Percentiles rank a stretch among this genome's conserved stretches.
Evolutionary conservation across 768 basidiomycete species (phyloP).

Genomic region (Tulasnella calospora): DNA sequence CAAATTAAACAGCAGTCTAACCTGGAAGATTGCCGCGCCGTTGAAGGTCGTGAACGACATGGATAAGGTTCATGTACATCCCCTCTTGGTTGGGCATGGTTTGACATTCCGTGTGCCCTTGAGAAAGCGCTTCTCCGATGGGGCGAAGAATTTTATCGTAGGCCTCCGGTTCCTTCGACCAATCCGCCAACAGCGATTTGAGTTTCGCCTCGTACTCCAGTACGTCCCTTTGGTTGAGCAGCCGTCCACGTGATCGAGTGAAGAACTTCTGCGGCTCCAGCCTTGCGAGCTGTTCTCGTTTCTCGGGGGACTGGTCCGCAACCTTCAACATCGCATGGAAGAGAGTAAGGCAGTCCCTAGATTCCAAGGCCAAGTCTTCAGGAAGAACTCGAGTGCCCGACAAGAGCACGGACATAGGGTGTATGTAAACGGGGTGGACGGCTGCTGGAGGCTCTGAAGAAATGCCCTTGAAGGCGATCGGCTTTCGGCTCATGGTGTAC

Average conservation of each 20-base stretch:
- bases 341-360: conserved; percentile 51
- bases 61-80: conserved; percentile 42
- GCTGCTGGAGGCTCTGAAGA: conserved; percentile 39
- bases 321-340: conserved; percentile 43
- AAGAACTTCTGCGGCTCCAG: conserved; percentile 50
- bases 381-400: conserved; percentile 52
- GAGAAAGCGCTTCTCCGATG: conserved; percentile 27
- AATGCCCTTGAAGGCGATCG: conserved; percentile 21
- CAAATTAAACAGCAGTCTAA: not conserved
- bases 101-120: not conserved
- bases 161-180: conserved; percentile 36
- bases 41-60: conserved; percentile 56
- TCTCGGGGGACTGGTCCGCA: not conserved
- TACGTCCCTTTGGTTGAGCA: conserved; percentile 50
- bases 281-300: conserved; percentile 32
- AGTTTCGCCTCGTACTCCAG: conserved; percentile 53
- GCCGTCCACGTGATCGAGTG: conserved; percentile 24
- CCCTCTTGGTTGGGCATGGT: conserved; percentile 18
- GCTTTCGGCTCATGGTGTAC: conserved; percentile 40
- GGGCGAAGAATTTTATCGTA: conserved; percentile 25
- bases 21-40: conserved; percentile 51
- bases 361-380: conserved; percentile 59
- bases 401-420: conserved; percentile 58
- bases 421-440: conserved; percentile 48
- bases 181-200: conserved; percentile 42